Percentiles rank a stretch among this genome's conserved stretches.
Conservation (phyloP, 108 stramenopile genomes). For the Skeletonema marinoi region DNA sequence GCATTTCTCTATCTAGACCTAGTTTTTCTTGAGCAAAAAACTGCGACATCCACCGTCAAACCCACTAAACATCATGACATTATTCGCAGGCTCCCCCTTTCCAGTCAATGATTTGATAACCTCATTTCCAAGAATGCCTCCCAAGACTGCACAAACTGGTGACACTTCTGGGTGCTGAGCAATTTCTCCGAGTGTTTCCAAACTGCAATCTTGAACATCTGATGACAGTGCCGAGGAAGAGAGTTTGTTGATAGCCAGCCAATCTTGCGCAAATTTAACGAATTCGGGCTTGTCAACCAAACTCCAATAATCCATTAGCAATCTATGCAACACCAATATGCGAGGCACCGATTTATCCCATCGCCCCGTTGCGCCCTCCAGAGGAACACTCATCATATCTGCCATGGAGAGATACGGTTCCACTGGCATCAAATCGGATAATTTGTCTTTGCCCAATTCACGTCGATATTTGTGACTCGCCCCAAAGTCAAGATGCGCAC, state of each 20-base stretch:
- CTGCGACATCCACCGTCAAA: slow-evolving; percentile 70
- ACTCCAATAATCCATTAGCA: slow-evolving; percentile 73
- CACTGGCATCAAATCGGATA: slow-evolving; percentile 61
- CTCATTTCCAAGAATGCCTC: slow-evolving; percentile 94
- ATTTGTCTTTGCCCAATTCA: slow-evolving; percentile 81
- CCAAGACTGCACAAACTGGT: slow-evolving; percentile 91
- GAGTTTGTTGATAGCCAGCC: slow-evolving; percentile 37
- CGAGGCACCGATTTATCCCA: slow-evolving; percentile 80
- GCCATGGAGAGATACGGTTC: slow-evolving; percentile 58
- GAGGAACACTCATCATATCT: slow-evolving; percentile 55
- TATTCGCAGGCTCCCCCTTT: slow-evolving; percentile 92
- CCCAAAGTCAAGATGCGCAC: slow-evolving; percentile 83
- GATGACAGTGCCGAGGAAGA: slow-evolving; percentile 2
- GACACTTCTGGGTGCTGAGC: slow-evolving; percentile 77
- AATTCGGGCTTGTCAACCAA: slow-evolving; percentile 27
- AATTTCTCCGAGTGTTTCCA: slow-evolving; percentile 51
- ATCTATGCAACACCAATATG: slow-evolving; percentile 63
- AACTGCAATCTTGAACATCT: not conserved
- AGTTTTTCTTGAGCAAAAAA: slow-evolving; percentile 57
- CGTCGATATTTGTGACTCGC: slow-evolving; percentile 58
- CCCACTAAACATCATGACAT: slow-evolving; percentile 84
- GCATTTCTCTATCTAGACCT: not conserved
- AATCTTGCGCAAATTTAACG: slow-evolving; percentile 33
- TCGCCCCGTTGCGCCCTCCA: slow-evolving; percentile 61
- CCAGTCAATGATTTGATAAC: slow-evolving; percentile 90